Base-by-base conservation (phyloP, 345 rosid genomes). In the Barbarea vulgaris region DNA sequence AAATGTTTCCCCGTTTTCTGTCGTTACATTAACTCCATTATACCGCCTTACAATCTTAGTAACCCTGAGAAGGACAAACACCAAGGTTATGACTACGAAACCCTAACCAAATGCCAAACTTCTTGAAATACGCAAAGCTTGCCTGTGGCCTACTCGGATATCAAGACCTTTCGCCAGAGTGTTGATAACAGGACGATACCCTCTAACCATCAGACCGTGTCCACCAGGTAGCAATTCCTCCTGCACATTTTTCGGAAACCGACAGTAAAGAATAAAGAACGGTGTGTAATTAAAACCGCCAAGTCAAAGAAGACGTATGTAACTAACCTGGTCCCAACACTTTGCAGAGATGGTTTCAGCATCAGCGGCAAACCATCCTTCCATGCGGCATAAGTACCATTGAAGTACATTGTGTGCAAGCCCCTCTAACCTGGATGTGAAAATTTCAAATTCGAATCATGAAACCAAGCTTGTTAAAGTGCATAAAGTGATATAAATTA, bases 301-400 rank as follows among this genome's bases (percentile, higher is more conserved):
- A n/a, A 15, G 72, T 47, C 11, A 22, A 47, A 13, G 57, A 67
- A 28, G 21, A 55, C 8, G 21, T 27, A 64, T 15, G 67, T 19
- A 59, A 72, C 54, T 0, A 54, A 82, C 98, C 88, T 91, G 84
- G 75, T 95, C 99, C 99, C 99, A 95, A 80, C 88, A 74, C 77
- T 83, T 88, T 31, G 87, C 83, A 7, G 99, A 92, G 64, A 95
- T 95, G 51, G 93, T 90, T 39, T 95, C 98, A 21, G 99, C 90
- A 88, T 95, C 98, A 7, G 99, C 92, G 41, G 98, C 98, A 82
- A 95, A 95, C 98, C 99, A 92, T n/a, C 99, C 99, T 83, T 95
- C 98, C 98, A 95, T 95, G 80, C 98, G 89, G 83, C 99, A 92
- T 27, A 92, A 63, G 67, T 95, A 95, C 99, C 99, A 95, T 28